phyloP scores from a whole-genome alignment of 176 grass and related monocot genomes.

The Hyparrhenia diplandra region DNA sequence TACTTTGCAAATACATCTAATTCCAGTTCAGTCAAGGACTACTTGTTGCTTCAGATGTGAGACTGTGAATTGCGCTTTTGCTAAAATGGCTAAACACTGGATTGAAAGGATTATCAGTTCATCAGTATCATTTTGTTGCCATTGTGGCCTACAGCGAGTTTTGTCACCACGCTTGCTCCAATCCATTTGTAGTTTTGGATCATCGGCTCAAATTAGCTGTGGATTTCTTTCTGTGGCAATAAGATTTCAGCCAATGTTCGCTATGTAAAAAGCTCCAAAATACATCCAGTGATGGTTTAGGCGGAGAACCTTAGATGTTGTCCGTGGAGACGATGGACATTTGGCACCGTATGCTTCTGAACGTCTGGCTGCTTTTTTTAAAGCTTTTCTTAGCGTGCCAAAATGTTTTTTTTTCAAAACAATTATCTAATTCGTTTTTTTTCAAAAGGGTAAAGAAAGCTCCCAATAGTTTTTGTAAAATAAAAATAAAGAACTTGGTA shows the following conservation, averaged over 20 bases:
- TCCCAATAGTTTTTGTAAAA: no score
- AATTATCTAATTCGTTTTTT: no score
- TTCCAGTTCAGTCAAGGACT: background rate
- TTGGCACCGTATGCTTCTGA: no score
- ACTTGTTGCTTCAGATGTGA: background rate
- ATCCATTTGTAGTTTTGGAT: background rate
- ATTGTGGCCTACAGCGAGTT: background rate
- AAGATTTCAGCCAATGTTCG: background rate
- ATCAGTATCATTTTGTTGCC: background rate
- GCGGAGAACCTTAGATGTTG: no score
- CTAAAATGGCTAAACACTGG: background rate
- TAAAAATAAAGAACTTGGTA: no score
- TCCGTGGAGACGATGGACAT: no score
- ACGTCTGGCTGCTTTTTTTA: no score
- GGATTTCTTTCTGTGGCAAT: background rate
- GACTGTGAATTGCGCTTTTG: background rate
- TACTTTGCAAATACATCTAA: background rate
- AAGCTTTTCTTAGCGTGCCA: no score
- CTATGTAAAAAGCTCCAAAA: background rate
- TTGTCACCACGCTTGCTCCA: background rate
- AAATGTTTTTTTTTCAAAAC: no score
- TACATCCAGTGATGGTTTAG: no score
- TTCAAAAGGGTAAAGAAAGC: no score
- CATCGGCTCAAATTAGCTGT: background rate
- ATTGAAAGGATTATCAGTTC: background rate